Conservation (phyloP, 2,329 filamentous ascomycete genomes). For the Hysterium pulicare region DNA sequence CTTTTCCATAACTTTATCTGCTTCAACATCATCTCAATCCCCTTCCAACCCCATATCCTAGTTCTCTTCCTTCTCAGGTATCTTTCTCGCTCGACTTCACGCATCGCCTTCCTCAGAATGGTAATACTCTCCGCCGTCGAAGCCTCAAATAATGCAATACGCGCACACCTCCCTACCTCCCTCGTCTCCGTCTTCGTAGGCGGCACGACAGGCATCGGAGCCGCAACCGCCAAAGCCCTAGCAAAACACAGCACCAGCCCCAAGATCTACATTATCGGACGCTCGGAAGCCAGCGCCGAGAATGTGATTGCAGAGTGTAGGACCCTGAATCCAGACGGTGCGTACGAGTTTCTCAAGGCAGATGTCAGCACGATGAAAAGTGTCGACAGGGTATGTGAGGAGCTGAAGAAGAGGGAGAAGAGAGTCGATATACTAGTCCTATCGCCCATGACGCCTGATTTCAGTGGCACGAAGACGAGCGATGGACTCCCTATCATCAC, state of each 20-base stretch:
- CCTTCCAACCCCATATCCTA: too few species aligned
- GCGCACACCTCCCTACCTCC: neutral
- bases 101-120: neutral
- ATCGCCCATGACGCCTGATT: neutral
- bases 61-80: neutral
- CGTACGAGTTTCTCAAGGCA: neutral
- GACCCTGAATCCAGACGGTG: neutral
- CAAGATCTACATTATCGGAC: neutral
- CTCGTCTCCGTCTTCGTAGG: neutral
- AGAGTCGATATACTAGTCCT: neutral
- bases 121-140: neutral
- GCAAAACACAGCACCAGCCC: neutral
- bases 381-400: neutral
- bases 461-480: neutral
- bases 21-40: neutral
- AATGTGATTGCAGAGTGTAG: neutral
- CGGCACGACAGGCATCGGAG: neutral
- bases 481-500: neutral
- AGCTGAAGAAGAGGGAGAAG: neutral
- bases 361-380: neutral
- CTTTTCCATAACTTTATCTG: neutral
- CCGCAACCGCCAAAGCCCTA: neutral
- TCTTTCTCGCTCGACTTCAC: neutral
- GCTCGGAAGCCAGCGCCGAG: neutral
- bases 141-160: neutral